Evolutionary conservation across 73 alveolate genomes (phyloP).

Genomic region (Paramecium biaurelia): DNA sequence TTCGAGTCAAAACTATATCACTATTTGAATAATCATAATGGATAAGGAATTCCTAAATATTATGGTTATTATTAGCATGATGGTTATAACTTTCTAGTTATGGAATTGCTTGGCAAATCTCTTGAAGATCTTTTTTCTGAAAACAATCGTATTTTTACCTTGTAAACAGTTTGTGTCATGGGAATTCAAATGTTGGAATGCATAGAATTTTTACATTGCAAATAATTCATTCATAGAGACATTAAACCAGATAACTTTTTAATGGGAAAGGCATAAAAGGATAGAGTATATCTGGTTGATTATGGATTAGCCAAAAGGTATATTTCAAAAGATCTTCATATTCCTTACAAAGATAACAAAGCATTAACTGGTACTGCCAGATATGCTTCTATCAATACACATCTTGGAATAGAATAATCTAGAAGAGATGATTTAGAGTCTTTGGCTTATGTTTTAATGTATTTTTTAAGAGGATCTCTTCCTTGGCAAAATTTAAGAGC

Average conservation of each 20-base stretch:
- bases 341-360: slow-evolving; percentile 92
- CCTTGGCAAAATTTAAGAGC: slow-evolving; percentile 90
- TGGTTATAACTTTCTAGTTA: slow-evolving; percentile 86
- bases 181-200: slow-evolving; percentile 88
- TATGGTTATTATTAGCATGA: slow-evolving; percentile 78
- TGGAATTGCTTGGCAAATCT: slow-evolving; percentile 77
- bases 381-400: slow-evolving; percentile 95
- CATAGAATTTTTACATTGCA: slow-evolving; percentile 85
- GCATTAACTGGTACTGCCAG: slow-evolving; percentile 96
- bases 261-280: slow-evolving; percentile 88
- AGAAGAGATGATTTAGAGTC: slow-evolving; percentile 94
- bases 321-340: slow-evolving; percentile 85
- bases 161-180: slow-evolving; percentile 81
- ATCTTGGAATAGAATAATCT: slow-evolving; percentile 92
- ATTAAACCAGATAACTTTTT: slow-evolving; percentile 96
- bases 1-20: slow-evolving; percentile 91
- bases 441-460: slow-evolving; percentile 83
- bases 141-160: slow-evolving; percentile 77
- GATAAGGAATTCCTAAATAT: slow-evolving; percentile 81
- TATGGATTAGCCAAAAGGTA: slow-evolving; percentile 93
- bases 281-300: slow-evolving; percentile 88
- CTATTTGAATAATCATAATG: slow-evolving; percentile 43
- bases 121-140: slow-evolving; percentile 83
- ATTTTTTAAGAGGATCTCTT: slow-evolving; percentile 82
- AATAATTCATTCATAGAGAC: slow-evolving; percentile 93